phyloP scores from a whole-genome alignment of 164 flowering plant genomes.

The Stephania cephalantha region DNA sequence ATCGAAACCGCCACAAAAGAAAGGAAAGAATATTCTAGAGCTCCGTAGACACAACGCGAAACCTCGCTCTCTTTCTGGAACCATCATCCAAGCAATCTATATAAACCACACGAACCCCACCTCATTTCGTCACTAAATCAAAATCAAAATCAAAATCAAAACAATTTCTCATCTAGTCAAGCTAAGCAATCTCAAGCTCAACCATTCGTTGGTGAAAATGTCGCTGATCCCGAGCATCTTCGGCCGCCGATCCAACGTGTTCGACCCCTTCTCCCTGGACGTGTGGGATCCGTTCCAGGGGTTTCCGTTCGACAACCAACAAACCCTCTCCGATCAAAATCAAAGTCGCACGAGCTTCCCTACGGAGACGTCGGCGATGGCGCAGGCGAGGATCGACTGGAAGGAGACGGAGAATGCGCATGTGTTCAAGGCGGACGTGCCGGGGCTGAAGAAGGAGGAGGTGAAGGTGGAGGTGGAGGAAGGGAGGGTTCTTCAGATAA shows the following conservation, averaged over 20 bases:
- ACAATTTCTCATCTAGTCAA: too few relatives aligned
- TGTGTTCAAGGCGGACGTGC: constrained; percentile 9
- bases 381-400: constrained; percentile 10
- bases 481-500: constrained; percentile 10
- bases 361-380: neutral
- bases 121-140: too few relatives aligned
- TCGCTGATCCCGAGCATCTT: constrained; percentile 15
- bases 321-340: neutral
- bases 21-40: too few relatives aligned
- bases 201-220: neutral
- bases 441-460: constrained; percentile 10
- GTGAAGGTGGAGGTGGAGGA: constrained; percentile 15
- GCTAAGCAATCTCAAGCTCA: too few relatives aligned
- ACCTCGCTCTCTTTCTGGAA: too few relatives aligned
- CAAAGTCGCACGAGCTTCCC: neutral
- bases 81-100: too few relatives aligned
- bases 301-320: constrained; percentile 1
- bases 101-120: too few relatives aligned
- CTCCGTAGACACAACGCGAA: too few relatives aligned
- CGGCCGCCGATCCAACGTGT: neutral
- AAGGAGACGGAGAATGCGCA: constrained; percentile 10
- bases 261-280: constrained; percentile 9
- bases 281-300: constrained; percentile 11
- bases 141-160: too few relatives aligned
- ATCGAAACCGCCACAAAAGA: too few relatives aligned